Conservation (phyloP, 2,329 filamentous ascomycete species). For the Hypoxylon sp. region DNA sequence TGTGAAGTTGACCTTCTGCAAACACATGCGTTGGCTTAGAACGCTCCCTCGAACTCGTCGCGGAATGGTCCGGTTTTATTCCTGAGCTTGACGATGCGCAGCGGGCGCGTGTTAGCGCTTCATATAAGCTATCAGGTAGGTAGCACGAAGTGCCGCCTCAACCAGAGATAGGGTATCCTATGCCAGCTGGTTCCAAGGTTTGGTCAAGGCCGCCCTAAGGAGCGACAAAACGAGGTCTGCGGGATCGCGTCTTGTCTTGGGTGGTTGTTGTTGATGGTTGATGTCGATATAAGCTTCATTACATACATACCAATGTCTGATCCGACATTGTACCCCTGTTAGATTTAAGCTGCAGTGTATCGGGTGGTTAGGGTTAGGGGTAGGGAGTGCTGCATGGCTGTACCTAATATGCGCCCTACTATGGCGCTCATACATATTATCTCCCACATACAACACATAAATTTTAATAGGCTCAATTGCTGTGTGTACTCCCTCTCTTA, state of each 20-base stretch:
- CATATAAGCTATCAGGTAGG: not conserved
- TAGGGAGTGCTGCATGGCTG: not conserved
- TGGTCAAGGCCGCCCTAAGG: constrained; percentile 7
- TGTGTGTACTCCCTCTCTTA: no score
- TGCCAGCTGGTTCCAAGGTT: constrained; percentile 6
- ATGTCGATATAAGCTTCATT: constrained; percentile 16
- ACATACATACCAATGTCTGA: not conserved
- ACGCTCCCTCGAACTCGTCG: not conserved
- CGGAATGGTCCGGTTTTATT: constrained; percentile 7
- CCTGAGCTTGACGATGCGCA: not conserved
- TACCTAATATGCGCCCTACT: not conserved
- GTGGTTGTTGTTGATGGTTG: not conserved
- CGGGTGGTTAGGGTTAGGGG: not conserved
- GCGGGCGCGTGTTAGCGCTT: not conserved
- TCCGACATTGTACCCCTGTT: not conserved
- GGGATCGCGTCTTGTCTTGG: not conserved
- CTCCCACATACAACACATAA: not conserved
- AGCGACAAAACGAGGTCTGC: not conserved
- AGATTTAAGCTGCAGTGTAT: not conserved
- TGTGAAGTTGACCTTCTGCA: not conserved
- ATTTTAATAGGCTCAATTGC: constrained; percentile 1
- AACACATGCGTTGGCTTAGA: not conserved
- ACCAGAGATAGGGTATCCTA: constrained; percentile 4
- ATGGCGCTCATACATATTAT: not conserved
- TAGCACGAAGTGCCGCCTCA: constrained; percentile 4